Evolutionary conservation across 2,329 filamentous ascomycete species (phyloP), one percentile per base, ranked within the genome.

Genomic region (Colletotrichum graminicola): DNA sequence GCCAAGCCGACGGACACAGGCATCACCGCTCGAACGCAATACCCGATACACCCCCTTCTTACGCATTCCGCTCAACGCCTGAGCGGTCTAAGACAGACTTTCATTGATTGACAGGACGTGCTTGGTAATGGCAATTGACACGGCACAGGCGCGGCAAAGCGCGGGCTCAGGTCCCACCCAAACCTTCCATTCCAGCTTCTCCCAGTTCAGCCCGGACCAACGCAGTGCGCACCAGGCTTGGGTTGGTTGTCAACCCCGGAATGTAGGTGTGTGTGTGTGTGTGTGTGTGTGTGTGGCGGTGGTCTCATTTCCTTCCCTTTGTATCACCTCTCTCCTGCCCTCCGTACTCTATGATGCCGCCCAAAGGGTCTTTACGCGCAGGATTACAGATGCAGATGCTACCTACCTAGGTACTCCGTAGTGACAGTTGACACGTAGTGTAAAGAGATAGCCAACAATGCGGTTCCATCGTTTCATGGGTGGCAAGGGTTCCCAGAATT

Each of bases 61-160:
- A 23, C 43, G 43, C 64, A 45, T 71, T 67, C 68, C 68, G 41
- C 29, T 45, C 49, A 16, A 47, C 21, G 59, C 34, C 65, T 63
- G 68, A 59, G 65, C 59, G 64, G 47, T 68, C 54, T 68, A 60
- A 71, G 65, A 71, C 65, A 71, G 18, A 56, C 36, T 54, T 21
- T 63, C 45, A 29, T 49, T 56, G 67, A 36, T 55, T 11, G 61
- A 62, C 21, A 39, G 23, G 32, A 65, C 39, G 52, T 21, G 21
- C 12, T 18, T 62, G 12, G 51, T 32, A 54, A 63, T 43, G 59
- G 12, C 11, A 41, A 41, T 45, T 26, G 39, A 52, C 45, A 51
- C 52, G 60, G 60, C 59, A 62, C 59, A 51, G 16, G n/a, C 59
- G 32, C 21, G 5, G 59, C 57, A 23, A 52, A 7, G n/a, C 60